Evolutionary conservation across 208 protist genomes (phyloP).

Genomic region (Pavlovales sp.): DNA sequence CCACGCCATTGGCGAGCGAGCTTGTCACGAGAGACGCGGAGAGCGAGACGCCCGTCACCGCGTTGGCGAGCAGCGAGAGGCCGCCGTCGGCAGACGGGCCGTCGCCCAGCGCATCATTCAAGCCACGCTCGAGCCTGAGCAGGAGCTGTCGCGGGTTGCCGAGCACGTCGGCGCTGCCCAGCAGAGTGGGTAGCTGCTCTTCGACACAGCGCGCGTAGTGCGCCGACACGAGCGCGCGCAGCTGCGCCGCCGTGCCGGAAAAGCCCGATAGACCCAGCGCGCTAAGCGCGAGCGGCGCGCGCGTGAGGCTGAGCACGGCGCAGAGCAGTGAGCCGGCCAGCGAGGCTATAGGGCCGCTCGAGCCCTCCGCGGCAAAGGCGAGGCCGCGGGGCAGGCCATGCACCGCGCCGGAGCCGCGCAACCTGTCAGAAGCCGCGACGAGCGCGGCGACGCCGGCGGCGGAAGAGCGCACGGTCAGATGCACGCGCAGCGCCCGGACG

Average conservation of each 20-base stretch:
- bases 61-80: background rate
- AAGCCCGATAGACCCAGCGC: background rate
- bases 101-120: background rate
- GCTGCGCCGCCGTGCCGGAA: background rate
- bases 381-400: background rate
- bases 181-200: background rate
- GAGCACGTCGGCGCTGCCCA: background rate
- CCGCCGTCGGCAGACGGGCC: background rate
- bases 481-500: background rate
- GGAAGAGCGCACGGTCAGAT: background rate
- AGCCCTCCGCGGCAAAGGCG: too few relatives aligned
- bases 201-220: background rate
- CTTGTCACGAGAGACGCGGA: background rate
- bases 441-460: background rate
- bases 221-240: background rate
- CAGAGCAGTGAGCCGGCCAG: background rate
- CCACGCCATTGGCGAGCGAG: background rate
- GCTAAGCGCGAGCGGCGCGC: background rate
- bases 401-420: too few relatives aligned
- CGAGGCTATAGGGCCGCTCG: background rate
- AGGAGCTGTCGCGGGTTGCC: background rate
- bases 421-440: background rate
- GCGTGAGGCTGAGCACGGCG: background rate
- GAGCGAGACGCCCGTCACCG: background rate
- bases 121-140: background rate